Evolutionary conservation across 2,329 filamentous ascomycete species (phyloP).

Genomic region (Cladophialophora immunda): DNA sequence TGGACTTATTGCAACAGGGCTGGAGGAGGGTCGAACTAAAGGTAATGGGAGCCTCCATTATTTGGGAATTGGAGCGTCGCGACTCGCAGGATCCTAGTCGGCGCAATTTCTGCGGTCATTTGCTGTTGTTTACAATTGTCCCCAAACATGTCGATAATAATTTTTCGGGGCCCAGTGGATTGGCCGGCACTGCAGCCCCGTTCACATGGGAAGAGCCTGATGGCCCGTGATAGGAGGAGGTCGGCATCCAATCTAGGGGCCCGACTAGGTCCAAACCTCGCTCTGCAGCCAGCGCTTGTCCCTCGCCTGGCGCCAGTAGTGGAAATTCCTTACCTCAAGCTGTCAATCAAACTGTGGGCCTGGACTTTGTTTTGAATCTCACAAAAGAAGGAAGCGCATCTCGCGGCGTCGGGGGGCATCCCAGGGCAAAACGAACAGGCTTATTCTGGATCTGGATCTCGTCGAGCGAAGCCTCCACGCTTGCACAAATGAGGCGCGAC

Average conservation of each 20-base stretch:
- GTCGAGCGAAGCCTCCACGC: constrained; percentile 16
- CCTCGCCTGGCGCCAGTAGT: constrained; percentile 36
- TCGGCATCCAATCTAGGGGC: constrained; percentile 12
- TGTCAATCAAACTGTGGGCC: constrained; percentile 38
- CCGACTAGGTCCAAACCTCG: constrained; percentile 13
- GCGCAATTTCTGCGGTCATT: constrained; percentile 30
- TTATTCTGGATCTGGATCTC: constrained; percentile 25
- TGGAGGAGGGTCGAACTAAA: constrained; percentile 9
- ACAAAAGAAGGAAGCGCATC: constrained; percentile 23
- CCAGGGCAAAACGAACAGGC: constrained; percentile 24
- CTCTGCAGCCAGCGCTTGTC: constrained; percentile 32
- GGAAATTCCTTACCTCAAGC: constrained; percentile 37
- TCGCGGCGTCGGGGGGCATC: constrained; percentile 22
- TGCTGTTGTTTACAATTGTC: constrained; percentile 31
- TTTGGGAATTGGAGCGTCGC: constrained; percentile 17
- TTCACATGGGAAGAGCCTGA: constrained; percentile 15
- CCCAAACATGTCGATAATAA: constrained; percentile 27
- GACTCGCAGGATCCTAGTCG: constrained; percentile 22
- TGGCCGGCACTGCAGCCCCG: constrained; percentile 25
- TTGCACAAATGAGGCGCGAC: constrained; percentile 30
- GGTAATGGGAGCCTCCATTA: constrained; percentile 15
- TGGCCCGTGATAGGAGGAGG: constrained; percentile 24
- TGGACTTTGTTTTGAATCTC: constrained; percentile 37
- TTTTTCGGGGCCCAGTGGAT: constrained; percentile 29
- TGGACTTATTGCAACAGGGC: constrained; percentile 22